Evolutionary conservation across 352 stramenopile genomes (phyloP).

Genomic region (Thraustotheca clavata): DNA sequence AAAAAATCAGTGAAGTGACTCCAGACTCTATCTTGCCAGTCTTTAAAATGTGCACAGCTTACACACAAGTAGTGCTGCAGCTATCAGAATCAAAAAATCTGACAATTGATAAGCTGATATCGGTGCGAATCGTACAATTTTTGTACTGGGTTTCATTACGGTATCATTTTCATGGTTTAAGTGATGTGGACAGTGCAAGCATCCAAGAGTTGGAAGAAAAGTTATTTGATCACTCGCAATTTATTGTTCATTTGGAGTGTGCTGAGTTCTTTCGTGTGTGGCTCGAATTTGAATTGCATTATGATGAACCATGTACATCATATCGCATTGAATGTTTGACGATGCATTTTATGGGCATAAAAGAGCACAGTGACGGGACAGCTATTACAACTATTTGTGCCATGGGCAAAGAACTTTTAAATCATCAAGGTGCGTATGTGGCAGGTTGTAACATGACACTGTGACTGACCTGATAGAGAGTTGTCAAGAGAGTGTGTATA

Average conservation of each 20-base stretch:
- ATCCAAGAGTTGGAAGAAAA: not conserved
- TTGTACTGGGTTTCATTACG: constrained; percentile 2
- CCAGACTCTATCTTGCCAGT: not conserved
- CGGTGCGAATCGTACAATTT: not conserved
- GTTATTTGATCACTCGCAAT: not conserved
- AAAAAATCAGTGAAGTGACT: not conserved
- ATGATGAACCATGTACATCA: not conserved
- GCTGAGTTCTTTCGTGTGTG: not conserved
- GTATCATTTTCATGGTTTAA: not conserved
- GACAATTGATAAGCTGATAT: not conserved
- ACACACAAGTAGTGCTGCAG: not conserved
- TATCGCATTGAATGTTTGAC: constrained; percentile 12
- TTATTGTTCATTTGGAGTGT: not conserved
- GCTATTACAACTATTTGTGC: constrained; percentile 10
- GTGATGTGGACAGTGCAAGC: not conserved
- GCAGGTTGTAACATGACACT: not conserved
- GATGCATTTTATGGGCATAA: constrained; percentile 1
- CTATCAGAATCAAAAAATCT: not conserved
- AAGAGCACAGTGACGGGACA: not conserved
- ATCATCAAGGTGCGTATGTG: constrained; percentile 20
- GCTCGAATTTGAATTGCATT: constrained; percentile 14
- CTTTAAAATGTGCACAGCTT: not conserved
- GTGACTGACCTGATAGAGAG: not conserved
- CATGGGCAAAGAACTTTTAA: constrained; percentile 13
- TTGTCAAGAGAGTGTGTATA: no score